These are phyloP conservation scores for Aspergillus leporis DNA, from an alignment of 495 filamentous ascomycete genomes.

Conservation along the genomic window DNA sequence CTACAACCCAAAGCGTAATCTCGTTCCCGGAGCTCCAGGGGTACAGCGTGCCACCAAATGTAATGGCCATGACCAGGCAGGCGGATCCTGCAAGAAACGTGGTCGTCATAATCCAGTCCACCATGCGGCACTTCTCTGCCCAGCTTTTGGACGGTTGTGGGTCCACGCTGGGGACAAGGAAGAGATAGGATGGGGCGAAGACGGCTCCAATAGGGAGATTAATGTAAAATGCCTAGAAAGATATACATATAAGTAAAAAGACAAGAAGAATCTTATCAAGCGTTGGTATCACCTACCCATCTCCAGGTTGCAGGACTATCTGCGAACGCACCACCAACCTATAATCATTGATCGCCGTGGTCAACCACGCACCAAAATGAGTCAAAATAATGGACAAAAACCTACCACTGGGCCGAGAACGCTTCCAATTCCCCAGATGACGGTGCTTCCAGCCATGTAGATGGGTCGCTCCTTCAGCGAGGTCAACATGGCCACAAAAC, in stretches of 20 bases:
- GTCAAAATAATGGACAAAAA: slow-evolving; percentile 2
- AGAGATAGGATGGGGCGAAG: slow-evolving; percentile 56
- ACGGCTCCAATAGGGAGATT: slow-evolving; percentile 60
- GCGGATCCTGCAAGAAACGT: slow-evolving; percentile 43
- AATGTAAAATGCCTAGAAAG: slow-evolving; percentile 60
- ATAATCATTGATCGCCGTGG: no score
- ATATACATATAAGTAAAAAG: no score
- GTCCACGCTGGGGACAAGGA: slow-evolving; percentile 51
- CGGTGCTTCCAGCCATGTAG: slow-evolving; percentile 20
- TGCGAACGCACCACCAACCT: slow-evolving; percentile 62
- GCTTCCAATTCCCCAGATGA: slow-evolving; percentile 51
- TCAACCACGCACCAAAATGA: background rate
- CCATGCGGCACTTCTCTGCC: slow-evolving; percentile 34
- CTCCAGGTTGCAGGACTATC: slow-evolving; percentile 54
- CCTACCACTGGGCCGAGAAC: slow-evolving; percentile 52
- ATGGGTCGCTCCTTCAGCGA: slow-evolving; percentile 33
- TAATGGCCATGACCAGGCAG: slow-evolving; percentile 51
- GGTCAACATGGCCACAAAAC: slow-evolving; percentile 31
- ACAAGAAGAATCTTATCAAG: no score
- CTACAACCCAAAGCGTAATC: slow-evolving; percentile 55
- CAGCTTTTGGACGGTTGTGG: slow-evolving; percentile 41
- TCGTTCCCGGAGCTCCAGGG: slow-evolving; percentile 52
- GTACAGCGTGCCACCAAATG: slow-evolving; percentile 56
- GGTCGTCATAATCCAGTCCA: slow-evolving; percentile 35
- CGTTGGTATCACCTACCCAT: slow-evolving; percentile 39